Evolutionary conservation across 768 basidiomycete genomes (phyloP).

Genomic region (Scleroderma citrinum): DNA sequence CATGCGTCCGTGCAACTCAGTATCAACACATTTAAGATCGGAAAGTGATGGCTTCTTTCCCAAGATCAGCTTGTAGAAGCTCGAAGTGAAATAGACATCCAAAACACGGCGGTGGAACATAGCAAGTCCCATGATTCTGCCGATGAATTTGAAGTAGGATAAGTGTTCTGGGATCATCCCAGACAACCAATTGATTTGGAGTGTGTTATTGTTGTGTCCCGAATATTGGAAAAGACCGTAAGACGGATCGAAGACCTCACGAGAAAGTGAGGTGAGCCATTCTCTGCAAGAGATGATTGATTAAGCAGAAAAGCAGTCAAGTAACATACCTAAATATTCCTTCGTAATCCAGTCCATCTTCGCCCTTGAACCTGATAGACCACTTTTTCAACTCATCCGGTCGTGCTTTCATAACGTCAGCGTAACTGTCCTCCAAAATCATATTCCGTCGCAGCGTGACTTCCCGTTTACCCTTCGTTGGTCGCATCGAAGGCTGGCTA

Average conservation of each 20-base stretch:
- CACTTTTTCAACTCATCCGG: constrained; percentile 66
- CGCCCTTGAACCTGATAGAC: constrained; percentile 71
- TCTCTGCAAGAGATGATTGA: constrained; percentile 42
- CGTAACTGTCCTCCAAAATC: constrained; percentile 84
- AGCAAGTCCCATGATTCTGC: constrained; percentile 65
- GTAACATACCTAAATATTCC: constrained; percentile 59
- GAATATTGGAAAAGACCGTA: constrained; percentile 83
- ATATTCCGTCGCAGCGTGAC: constrained; percentile 74
- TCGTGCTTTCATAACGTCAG: constrained; percentile 74
- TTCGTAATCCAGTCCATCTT: constrained; percentile 76
- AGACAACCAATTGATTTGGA: constrained; percentile 74
- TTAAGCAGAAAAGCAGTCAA: neutral
- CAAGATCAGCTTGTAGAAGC: constrained; percentile 77
- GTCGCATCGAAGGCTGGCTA: constrained; percentile 79
- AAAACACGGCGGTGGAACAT: constrained; percentile 76
- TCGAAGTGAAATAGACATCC: constrained; percentile 74
- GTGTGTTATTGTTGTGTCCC: constrained; percentile 72
- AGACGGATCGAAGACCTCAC: constrained; percentile 77
- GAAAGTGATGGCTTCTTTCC: constrained; percentile 51
- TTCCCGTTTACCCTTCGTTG: constrained; percentile 77
- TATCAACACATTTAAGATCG: constrained; percentile 67
- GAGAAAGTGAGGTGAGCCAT: constrained; percentile 83
- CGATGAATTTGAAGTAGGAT: constrained; percentile 80
- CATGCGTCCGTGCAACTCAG: constrained; percentile 62
- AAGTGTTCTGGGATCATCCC: constrained; percentile 73